Evolutionary conservation across 805 yeast genomes (phyloP).

Genomic region (Pichia heedii): DNA sequence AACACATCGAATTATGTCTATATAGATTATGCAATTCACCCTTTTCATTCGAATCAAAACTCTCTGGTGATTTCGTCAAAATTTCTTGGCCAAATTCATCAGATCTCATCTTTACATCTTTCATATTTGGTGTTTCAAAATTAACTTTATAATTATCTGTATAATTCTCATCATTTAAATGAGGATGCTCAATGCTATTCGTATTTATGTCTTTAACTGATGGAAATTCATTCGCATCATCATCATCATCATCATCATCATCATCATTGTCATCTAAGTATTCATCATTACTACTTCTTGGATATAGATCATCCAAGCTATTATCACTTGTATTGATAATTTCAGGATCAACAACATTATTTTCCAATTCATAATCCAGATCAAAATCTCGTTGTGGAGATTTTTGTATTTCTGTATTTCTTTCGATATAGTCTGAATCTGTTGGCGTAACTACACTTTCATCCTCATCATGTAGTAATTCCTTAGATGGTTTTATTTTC

Average conservation of each 20-base stretch:
- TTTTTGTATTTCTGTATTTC: not conserved
- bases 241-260: slow-evolving; percentile 1
- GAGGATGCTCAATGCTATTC: too few relatives aligned
- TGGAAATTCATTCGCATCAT: too few relatives aligned
- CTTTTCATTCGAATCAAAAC: not conserved
- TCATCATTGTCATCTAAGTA: not conserved
- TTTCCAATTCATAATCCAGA: slow-evolving; percentile 12
- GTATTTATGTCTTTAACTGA: too few relatives aligned
- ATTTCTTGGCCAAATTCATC: not conserved
- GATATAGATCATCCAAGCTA: slow-evolving; percentile 9
- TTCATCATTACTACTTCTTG: slow-evolving; percentile 6
- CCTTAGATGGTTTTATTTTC: not conserved
- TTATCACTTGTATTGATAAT: not conserved
- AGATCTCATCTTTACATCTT: not conserved
- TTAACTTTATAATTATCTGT: not conserved
- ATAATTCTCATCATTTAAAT: not conserved
- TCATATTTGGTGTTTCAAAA: not conserved
- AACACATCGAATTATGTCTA: not conserved
- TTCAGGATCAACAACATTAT: not conserved
- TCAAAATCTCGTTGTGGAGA: slow-evolving; percentile 6
- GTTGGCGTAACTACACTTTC: slow-evolving; percentile 2
- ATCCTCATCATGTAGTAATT: too few relatives aligned
- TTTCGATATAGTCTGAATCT: not conserved
- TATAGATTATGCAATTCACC: slow-evolving; percentile 3
- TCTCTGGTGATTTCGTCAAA: not conserved